Base-by-base conservation (phyloP, 2,329 filamentous ascomycete species). In the Aureobasidium sp. region DNA sequence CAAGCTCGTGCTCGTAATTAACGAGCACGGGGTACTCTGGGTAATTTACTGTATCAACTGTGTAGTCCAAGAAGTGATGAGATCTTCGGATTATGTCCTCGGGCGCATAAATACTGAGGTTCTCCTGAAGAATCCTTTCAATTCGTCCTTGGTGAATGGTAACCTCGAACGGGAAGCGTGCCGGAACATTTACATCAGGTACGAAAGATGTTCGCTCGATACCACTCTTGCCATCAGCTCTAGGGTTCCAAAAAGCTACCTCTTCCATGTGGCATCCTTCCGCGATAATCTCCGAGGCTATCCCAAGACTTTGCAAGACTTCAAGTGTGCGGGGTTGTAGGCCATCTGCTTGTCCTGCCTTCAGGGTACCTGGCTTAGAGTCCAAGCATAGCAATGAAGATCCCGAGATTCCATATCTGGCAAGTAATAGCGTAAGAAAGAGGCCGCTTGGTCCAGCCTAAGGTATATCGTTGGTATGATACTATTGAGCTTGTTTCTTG, bases 231-330 rank as follows among this genome's bases (percentile, higher is more conserved):
- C 83, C 84, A 0, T 80, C 79, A 49, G 89, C 86, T 0, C 82
- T 79, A 0, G 87, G 87, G 64, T 88, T 88, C 78, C 78, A 80
- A 64, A 80, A 79, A 9, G 76, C 76, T 62, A 87, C 83, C 75
- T 88, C 87, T n/a, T 87, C 77, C 76, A 89, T 83, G 68, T 85
- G 85, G 69, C 87, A 87, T 14, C 83, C 80, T 67, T 89, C 87
- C 52, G 84, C 85, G 82, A 84, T 85, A 1, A 80, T 82, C 5
- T 81, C 76, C 65, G 89, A 82, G 2, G 78, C 84, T 63, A 91
- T 82, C 0, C 84, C 87, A 66, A 91, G 87, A 55, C 82, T 85
- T 67, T 91, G 86, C 61, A 90, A 83, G n/a, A 90, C 88, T 71
- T 91, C 86, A 1, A 89, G 76, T 0, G 85, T 88, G 1, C 87